Percentiles rank a stretch among this genome's conserved stretches.
Conservation (phyloP, 2,329 filamentous ascomycete genomes). For the Leptographium galeiforme region DNA sequence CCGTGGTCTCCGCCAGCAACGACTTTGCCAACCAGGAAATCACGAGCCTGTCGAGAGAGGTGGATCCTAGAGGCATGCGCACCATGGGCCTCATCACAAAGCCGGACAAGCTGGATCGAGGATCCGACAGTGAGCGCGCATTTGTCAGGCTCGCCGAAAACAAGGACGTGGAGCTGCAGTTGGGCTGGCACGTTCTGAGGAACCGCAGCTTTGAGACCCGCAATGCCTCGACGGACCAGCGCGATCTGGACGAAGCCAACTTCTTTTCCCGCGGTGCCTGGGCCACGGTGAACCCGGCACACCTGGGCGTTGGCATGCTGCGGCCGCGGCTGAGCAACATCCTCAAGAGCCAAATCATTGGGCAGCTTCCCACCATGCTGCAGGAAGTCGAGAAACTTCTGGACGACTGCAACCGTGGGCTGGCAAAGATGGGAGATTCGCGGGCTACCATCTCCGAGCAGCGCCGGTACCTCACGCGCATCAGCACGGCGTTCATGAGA, state of each 20-base stretch:
- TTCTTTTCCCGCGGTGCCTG: constrained; percentile 27
- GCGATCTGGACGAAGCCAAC: constrained; percentile 23
- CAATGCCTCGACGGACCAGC: constrained; percentile 16
- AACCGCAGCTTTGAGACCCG: constrained; percentile 28
- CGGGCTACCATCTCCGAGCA: constrained; percentile 9
- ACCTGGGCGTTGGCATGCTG: constrained; percentile 34
- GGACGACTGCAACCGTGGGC: neutral
- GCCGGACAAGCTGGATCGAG: constrained; percentile 27
- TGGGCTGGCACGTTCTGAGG: constrained; percentile 40
- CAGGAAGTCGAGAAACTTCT: constrained; percentile 22
- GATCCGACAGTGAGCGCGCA: constrained; percentile 25
- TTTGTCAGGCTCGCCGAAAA: constrained; percentile 31
- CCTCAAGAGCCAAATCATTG: constrained; percentile 31
- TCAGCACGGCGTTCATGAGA: constrained; percentile 15
- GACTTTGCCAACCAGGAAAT: constrained; percentile 48
- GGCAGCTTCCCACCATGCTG: constrained; percentile 31
- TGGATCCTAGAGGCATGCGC: constrained; percentile 20
- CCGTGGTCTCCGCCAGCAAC: constrained; percentile 40
- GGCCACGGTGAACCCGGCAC: constrained; percentile 21
- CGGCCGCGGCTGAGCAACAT: constrained; percentile 35
- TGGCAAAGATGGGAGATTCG: neutral
- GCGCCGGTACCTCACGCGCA: constrained; percentile 16
- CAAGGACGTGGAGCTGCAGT: constrained; percentile 28
- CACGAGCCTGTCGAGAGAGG: constrained; percentile 29
- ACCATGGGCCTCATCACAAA: constrained; percentile 47